Base-by-base conservation (phyloP, 2,329 filamentous ascomycete genomes). In the Diaporthe sp. region DNA sequence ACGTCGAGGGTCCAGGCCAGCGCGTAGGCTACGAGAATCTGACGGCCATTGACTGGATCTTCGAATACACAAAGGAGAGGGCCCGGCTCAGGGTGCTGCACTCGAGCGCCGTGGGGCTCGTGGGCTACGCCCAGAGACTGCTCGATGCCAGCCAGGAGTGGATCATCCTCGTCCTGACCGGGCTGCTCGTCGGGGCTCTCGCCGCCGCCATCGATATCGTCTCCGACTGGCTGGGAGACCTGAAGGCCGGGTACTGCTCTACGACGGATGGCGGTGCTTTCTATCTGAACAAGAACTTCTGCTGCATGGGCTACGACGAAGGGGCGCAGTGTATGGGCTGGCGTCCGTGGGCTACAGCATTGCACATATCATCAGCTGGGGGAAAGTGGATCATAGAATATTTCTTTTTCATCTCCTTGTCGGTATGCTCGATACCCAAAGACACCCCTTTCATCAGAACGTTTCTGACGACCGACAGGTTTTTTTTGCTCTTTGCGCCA, bases 21-120 rank as follows among this genome's bases (percentile, higher is more conserved):
- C 92, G 97, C 81, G 96, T 98, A 51, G 96, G 94, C 73, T 99
- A 99, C 86, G 96, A 98, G 82, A 94, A 99, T 85, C 88, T 98
- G 83, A 98, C 96, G 22, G 96, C 97, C 75, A 99, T 99, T 83
- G 97, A 99, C 86, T 99, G 97, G 97, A 98, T 98, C 82, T 98
- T 98, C 80, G 97, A 99, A 84, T 98, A 98, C 82, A 97, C 94
- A 71, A 98, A 98, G 84, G 97, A 99, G 86, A 92, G 97, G 28
- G 95, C 98, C 83, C 92, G 97, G 34, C 86, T 97, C 80, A 91
- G 95, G n/a, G 90, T 94, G 42, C 87, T 99, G 28, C 90, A 92
- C 73, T 91, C 93, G 0, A 91, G 90, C 79, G 90, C 92, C 10
- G 88, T 90, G 28, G 94, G 95, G 0, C 79, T 98, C 7, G 76